These are phyloP conservation scores for Aspergillus pseudoterreus DNA, from an alignment of 2,329 filamentous ascomycete species.

Conservation along the genomic window DNA sequence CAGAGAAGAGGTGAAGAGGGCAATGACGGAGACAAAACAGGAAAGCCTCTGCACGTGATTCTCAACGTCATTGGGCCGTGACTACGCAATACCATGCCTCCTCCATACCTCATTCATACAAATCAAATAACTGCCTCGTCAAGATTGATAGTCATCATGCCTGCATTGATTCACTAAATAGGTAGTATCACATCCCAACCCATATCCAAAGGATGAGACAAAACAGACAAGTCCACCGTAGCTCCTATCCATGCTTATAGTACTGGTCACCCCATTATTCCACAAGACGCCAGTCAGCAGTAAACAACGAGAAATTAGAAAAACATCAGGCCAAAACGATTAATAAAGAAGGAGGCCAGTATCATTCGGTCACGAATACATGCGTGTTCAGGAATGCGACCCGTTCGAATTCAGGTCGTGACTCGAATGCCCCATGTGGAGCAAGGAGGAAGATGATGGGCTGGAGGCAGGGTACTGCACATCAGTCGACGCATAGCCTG, in stretches of 20 bases:
- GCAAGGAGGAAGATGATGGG: conserved; percentile 27
- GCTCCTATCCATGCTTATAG: conserved; percentile 28
- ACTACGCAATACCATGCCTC: background rate
- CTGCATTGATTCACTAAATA: conserved; percentile 5
- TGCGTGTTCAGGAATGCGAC: background rate
- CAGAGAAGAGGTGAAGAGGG: background rate
- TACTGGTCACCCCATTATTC: conserved; percentile 16
- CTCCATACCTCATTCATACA: too few species aligned
- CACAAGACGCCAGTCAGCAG: conserved; percentile 22
- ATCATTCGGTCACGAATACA: background rate
- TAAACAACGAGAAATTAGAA: conserved; percentile 5
- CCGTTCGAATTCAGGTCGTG: conserved; percentile 13
- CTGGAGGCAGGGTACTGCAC: conserved; percentile 16
- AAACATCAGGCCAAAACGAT: background rate
- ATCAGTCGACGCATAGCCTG: conserved; percentile 12
- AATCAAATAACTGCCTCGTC: too few species aligned
- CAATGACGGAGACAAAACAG: background rate
- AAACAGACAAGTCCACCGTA: conserved; percentile 17
- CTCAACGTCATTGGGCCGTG: background rate
- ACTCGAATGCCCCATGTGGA: conserved; percentile 17
- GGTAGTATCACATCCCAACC: conserved; percentile 2
- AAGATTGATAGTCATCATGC: conserved; percentile 1
- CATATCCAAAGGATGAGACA: conserved; percentile 1
- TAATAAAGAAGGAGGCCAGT: conserved; percentile 5
- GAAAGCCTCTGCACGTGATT: background rate